Percentiles rank a stretch among this genome's conserved stretches.
Conservation (phyloP, 805 yeast genomes). For the Saturnispora mendoncae region DNA sequence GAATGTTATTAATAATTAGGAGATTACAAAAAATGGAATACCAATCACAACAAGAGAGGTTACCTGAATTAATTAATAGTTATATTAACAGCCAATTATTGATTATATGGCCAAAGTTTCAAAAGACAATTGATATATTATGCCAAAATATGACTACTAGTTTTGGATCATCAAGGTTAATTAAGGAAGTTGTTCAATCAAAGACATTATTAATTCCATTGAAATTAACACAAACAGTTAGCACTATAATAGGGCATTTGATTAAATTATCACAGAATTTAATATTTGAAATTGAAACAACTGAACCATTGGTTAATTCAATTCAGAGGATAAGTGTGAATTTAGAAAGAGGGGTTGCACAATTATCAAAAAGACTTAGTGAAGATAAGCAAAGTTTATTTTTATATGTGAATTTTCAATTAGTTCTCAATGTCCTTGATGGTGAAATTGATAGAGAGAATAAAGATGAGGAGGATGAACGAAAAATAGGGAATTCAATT, state of each 20-base stretch:
- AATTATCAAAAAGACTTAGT: slow-evolving; percentile 43
- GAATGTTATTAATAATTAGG: slow-evolving; percentile 67
- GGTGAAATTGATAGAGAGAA: slow-evolving; percentile 6
- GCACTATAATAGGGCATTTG: slow-evolving; percentile 62
- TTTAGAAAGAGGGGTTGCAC: slow-evolving; percentile 71
- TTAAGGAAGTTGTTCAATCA: slow-evolving; percentile 17
- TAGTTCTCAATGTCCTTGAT: slow-evolving; percentile 48
- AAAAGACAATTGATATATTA: slow-evolving; percentile 64
- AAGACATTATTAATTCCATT: slow-evolving; percentile 38
- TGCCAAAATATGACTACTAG: slow-evolving; percentile 59
- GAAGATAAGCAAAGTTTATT: slow-evolving; percentile 52
- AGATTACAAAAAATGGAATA: slow-evolving; percentile 56
- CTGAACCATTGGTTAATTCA: slow-evolving; percentile 69
- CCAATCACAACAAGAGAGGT: slow-evolving; percentile 57
- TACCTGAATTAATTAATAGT: slow-evolving; percentile 57
- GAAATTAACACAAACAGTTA: slow-evolving; percentile 69
- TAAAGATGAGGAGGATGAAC: background rate
- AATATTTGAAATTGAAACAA: slow-evolving; percentile 27
- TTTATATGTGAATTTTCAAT: slow-evolving; percentile 61
- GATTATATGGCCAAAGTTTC: slow-evolving; percentile 80
- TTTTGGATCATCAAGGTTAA: slow-evolving; percentile 32
- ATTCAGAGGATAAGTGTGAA: slow-evolving; percentile 65
- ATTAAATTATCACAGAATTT: slow-evolving; percentile 40
- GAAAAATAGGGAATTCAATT: slow-evolving; percentile 1
- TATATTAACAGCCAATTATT: slow-evolving; percentile 59